Conservation (phyloP, 441 rosid genomes). For the Adansonia grandidieri region DNA sequence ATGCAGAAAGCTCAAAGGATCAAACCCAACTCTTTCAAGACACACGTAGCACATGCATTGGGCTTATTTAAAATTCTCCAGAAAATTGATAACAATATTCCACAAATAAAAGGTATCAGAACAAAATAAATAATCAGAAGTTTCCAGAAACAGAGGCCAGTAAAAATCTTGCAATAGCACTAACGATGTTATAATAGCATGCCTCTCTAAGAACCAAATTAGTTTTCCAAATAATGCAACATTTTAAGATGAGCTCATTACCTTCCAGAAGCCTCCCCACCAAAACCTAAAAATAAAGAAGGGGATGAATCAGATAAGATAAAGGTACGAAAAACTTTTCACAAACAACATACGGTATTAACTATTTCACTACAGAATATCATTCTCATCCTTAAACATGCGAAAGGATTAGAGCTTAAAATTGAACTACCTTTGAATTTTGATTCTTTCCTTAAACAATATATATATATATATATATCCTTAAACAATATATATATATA, state of each 20-base stretch:
- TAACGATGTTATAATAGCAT: neutral
- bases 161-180: slow-evolving; percentile 17
- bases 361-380: slow-evolving; percentile 9
- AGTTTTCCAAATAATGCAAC: neutral
- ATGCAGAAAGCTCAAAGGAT: slow-evolving; percentile 8
- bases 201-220: neutral
- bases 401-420: slow-evolving; percentile 1
- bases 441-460: neutral
- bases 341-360: neutral
- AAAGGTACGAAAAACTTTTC: neutral
- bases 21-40: slow-evolving; percentile 6
- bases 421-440: slow-evolving; percentile 9
- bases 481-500: neutral
- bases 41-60: neutral
- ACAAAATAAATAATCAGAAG: neutral
- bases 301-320: slow-evolving; percentile 27
- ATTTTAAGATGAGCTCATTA: slow-evolving; percentile 36
- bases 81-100: slow-evolving; percentile 8
- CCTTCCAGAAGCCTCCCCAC: slow-evolving; percentile 99
- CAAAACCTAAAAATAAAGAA: slow-evolving; percentile 71
- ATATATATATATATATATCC: neutral
- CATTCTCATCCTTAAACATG: neutral
- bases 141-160: neutral
- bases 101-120: neutral
- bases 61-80: slow-evolving; percentile 12